Percentiles rank a stretch among this genome's conserved stretches.
Evolutionary conservation across 306 rosid genomes (phyloP).

Genomic region (Prinsepia uniflora): DNA sequence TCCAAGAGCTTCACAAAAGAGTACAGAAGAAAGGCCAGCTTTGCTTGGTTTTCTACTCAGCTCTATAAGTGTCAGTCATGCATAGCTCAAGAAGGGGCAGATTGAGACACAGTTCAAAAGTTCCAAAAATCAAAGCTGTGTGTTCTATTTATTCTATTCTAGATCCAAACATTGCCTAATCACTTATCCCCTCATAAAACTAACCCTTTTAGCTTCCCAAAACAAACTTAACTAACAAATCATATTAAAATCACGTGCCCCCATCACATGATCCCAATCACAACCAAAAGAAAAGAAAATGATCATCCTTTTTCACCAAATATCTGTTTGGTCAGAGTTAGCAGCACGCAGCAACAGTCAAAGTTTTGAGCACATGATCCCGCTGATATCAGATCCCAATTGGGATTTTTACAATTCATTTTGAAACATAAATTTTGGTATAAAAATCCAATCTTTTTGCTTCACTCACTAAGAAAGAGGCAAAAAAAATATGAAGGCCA

Average conservation of each 20-base stretch:
- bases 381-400: constrained; percentile 46
- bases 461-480: constrained; percentile 19
- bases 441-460: constrained; percentile 8
- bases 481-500: constrained; percentile 36
- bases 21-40: background rate
- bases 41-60: constrained; percentile 4
- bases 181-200: constrained; percentile 20
- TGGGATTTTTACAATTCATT: constrained; percentile 11
- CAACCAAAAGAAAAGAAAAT: background rate
- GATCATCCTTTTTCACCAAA: constrained; percentile 22
- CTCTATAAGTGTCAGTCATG: background rate
- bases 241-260: constrained; percentile 52
- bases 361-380: constrained; percentile 62
- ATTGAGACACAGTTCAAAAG: background rate
- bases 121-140: too few species aligned
- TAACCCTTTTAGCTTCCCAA: constrained; percentile 27
- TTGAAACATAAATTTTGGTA: constrained; percentile 20
- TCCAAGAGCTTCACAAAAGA: constrained; percentile 9
- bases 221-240: constrained; percentile 15
- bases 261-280: constrained; percentile 41
- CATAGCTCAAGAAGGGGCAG: background rate
- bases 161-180: constrained; percentile 11
- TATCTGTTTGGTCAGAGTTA: too few species aligned
- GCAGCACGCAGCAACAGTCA: constrained; percentile 33
- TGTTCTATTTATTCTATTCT: too few species aligned